Percentiles rank a stretch among this genome's conserved stretches.
Evolutionary conservation across 2,329 filamentous ascomycete species (phyloP).

Genomic region (Colletotrichum gloeosporioides): DNA sequence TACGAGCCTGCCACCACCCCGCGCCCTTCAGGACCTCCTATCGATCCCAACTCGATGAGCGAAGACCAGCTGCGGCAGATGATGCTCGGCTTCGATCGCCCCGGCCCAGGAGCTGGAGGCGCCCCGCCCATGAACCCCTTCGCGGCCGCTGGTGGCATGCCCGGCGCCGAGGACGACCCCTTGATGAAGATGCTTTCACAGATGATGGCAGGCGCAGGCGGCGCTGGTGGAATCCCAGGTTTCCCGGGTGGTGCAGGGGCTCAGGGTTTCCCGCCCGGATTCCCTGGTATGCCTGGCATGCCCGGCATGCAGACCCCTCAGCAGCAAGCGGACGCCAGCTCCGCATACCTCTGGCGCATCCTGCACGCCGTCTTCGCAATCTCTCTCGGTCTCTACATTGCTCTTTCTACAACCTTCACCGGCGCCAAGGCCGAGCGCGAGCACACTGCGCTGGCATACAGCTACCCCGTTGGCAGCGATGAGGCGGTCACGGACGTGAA

Average conservation of each 20-base stretch:
- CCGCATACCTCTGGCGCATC: conserved; percentile 68
- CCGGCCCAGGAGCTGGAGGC: conserved; percentile 26
- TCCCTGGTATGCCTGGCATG: conserved; percentile 35
- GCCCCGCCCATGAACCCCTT: conserved; percentile 29
- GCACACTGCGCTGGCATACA: conserved; percentile 36
- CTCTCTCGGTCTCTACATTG: conserved; percentile 73
- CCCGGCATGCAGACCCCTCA: conserved; percentile 38
- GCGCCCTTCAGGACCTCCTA: conserved; percentile 28
- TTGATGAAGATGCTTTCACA: conserved; percentile 74
- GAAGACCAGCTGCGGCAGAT: conserved; percentile 69
- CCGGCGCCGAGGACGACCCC: conserved; percentile 51
- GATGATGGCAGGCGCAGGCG: conserved; percentile 60
- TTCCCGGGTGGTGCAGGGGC: conserved; percentile 26
- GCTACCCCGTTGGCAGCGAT: conserved; percentile 29
- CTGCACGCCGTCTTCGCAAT: conserved; percentile 77
- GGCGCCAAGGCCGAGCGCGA: conserved; percentile 69
- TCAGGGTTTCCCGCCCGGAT: conserved; percentile 33
- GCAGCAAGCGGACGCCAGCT: conserved; percentile 35
- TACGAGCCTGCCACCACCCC: conserved; percentile 54
- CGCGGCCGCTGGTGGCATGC: conserved; percentile 8
- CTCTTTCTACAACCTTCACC: conserved; percentile 70
- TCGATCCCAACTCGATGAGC: conserved; percentile 43
- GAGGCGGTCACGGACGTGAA: conserved; percentile 29
- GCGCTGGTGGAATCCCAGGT: conserved; percentile 25
- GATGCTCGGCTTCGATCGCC: conserved; percentile 62